These are phyloP conservation scores for Juglanconis juglandina DNA, from an alignment of 2,329 filamentous ascomycete species.

Conservation along the genomic window DNA sequence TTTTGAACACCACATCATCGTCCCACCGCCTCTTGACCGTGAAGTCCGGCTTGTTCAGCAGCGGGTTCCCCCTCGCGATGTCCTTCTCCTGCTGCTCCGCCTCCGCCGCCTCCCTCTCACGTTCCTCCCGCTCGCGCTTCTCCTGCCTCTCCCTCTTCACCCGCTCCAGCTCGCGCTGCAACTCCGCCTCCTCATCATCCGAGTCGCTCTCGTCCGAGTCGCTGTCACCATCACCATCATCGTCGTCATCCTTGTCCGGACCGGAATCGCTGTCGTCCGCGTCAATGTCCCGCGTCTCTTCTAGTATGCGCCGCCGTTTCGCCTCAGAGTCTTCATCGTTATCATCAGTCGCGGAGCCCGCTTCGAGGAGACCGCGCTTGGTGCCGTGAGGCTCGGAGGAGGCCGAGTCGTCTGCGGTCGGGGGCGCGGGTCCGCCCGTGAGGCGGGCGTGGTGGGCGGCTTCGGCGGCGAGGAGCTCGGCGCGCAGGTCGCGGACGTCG, in stretches of 20 bases:
- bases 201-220: constrained; percentile 61
- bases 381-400: constrained; percentile 31
- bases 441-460: constrained; percentile 83
- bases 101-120: constrained; percentile 74
- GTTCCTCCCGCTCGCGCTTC: constrained; percentile 77
- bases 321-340: constrained; percentile 69
- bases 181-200: constrained; percentile 80
- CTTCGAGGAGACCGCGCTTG: constrained; percentile 63
- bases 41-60: constrained; percentile 86
- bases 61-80: constrained; percentile 86
- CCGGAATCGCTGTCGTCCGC: constrained; percentile 58
- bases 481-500: constrained; percentile 71
- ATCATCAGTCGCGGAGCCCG: constrained; percentile 34
- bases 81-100: constrained; percentile 80
- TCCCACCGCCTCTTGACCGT: constrained; percentile 91
- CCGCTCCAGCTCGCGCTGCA: constrained; percentile 90
- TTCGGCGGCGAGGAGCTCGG: constrained; percentile 87
- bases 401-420: constrained; percentile 41
- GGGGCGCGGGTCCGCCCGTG: constrained; percentile 55
- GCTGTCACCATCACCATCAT: constrained; percentile 47
- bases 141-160: constrained; percentile 84
- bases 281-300: constrained; percentile 84
- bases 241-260: constrained; percentile 47
- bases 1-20: constrained; percentile 98
- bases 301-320: constrained; percentile 81